Base-by-base conservation (phyloP, 163 green algal species). In the Trebouxia gelatinosa region DNA sequence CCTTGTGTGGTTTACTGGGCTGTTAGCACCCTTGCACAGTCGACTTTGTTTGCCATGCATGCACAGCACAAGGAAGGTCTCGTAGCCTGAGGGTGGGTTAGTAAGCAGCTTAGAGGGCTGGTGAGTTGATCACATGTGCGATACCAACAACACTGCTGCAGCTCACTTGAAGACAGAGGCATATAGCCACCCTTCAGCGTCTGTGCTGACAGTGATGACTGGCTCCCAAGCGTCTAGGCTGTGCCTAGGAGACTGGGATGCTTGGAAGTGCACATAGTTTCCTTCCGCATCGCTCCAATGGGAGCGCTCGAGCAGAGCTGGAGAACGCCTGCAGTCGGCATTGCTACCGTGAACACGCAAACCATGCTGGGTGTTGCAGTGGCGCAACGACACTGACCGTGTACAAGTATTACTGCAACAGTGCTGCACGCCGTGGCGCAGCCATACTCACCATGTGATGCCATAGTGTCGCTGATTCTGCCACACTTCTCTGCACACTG, bases 101-200 rank as follows among this genome's bases (percentile, higher is more conserved):
- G n/a, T n/a, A n/a, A n/a, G n/a, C n/a, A n/a, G n/a, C n/a, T n/a
- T n/a, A n/a, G n/a, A n/a, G n/a, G n/a, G n/a, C n/a, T n/a, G n/a
- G n/a, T n/a, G n/a, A n/a, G n/a, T n/a, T n/a, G n/a, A n/a, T n/a
- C n/a, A n/a, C n/a, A n/a, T n/a, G n/a, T n/a, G n/a, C n/a, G n/a
- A n/a, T n/a, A n/a, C n/a, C n/a, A 54, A 32, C 28, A 5, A 5
- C 2, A 39, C 28, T 19, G n/a, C 0, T 9, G 31, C 37, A 31
- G 6, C 79, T 31, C 66, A 86, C 81, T 84, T 87, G 74, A 90
- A 89, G 5, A 90, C 87, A 40, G 79, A 85, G 35, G 48, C 87
- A 66, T 91, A 89, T 37, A 82, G 67, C 81, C 83, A 91, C n/a
- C 87, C 87, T 34, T 90, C 72, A 0, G 58, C 19, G 34, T 91